Base-by-base conservation (phyloP, 1,139 yeast species). In the Tardiomyces depauwii region DNA sequence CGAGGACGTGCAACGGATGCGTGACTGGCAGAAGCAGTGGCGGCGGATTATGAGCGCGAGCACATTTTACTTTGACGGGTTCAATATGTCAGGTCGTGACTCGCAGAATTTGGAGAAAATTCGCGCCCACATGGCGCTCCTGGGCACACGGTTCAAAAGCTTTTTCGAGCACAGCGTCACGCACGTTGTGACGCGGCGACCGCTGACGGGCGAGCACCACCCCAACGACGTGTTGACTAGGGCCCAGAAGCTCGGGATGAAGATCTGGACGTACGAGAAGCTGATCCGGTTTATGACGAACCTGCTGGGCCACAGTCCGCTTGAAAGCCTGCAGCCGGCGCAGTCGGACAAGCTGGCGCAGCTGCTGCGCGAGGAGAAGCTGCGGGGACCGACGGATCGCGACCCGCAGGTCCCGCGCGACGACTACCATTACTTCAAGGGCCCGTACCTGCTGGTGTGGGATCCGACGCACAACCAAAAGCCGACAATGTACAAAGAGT, bases 261-360 rank as follows among this genome's bases (percentile, higher is more conserved):
- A 87, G 61, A 83, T 89, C 16, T 89, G 97, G 96, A 79, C 82
- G 43, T 81, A 78, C 57, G 95, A 86, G 48, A 89, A 89, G 62
- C 87, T 89, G 9, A 75, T 80, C 56, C 70, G 96, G 44, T 88
- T 91, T 59, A 70, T 89, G 60, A 76, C 76, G 51, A 79, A 87
- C 57, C 68, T 89, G 55, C 84, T 91, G 41, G 78, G 78, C 56
- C 47, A 45, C 43, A 30, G 50, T 36, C 45, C 50, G 11, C 39
- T 44, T 14, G 28, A 42, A n/a, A 47, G 40, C 46, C 45, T 41
- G 10, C 45, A 39, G 18, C 41, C 45, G 25, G 46, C 44, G 11
- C 52, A 49, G 18, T n/a, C 44, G 2, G 49, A 55, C 23, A 54
- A 56, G 28, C 71, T 91, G 48, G 79, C 82, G 42, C 77, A 80